Evolutionary conservation across 495 filamentous ascomycete genomes (phyloP), one percentile per base, ranked within the genome.

Genomic region (Parmelia sp.): DNA sequence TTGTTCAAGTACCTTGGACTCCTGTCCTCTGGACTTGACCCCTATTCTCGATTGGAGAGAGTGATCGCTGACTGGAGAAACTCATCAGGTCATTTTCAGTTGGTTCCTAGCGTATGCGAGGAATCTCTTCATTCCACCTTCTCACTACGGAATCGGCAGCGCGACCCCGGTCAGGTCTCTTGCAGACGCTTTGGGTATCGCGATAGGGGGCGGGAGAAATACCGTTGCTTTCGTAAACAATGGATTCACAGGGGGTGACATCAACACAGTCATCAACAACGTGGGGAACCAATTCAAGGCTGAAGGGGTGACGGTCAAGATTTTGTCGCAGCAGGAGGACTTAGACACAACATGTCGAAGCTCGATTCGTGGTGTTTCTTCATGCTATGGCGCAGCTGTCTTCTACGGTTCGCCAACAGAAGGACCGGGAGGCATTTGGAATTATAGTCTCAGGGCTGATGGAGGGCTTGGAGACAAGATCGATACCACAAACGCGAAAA

Each of bases 181-280:
- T 11, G 66, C 75, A 21, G 73, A 86, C 61, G 88, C 82, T 2
- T 72, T 95, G 27, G 69, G 69, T n/a, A 71, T 71, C 14, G 51
- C 51, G 17, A 33, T 55, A 55, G 77, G 84, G 7, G 77, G 74
- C 7, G 80, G 83, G 10, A 78, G 84, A 61, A 71, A 87, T 51
- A 90, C 77, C 23, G 75, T 96, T n/a, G 87, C 84, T n/a, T 90
- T 96, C 66, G 85, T 94, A 49, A 84, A 93, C 71, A 88, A 83
- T 75, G 88, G 89, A 31, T 78, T 87, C 45, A 74, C 72, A 11
- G 87, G 85, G 9, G 88, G 89, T 2, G 82, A 88, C 36, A 91
- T 96, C 60, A 82, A 88, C 61, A 76, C 78, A 21, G 84, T 93
- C 40, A 90, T 96, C 40, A 72, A 84, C 64, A 73, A 76, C 10